phyloP scores from a whole-genome alignment of 345 rosid species.

The Lepidium didymum region DNA sequence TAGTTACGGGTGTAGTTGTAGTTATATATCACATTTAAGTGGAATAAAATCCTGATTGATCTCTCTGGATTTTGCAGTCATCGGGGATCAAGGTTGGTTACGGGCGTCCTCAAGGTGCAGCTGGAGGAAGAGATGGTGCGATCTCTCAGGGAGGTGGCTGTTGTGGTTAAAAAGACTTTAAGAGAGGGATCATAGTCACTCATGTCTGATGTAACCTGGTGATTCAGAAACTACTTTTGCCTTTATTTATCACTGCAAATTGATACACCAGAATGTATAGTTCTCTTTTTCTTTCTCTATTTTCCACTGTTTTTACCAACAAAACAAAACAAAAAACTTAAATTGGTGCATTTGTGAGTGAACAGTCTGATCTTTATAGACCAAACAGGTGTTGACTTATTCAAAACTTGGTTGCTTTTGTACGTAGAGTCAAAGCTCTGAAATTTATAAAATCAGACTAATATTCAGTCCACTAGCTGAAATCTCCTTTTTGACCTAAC shows the following conservation, averaged over 20 bases:
- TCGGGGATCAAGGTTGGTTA: conserved; percentile 90
- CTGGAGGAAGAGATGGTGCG: conserved; percentile 71
- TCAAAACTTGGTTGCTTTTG: background rate
- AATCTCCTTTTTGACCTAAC: conserved; percentile 14
- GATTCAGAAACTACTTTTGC: conserved; percentile 21
- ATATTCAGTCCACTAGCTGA: background rate
- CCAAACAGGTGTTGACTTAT: conserved; percentile 19
- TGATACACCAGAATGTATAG: conserved; percentile 30
- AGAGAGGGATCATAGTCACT: background rate
- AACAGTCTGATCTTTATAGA: conserved; percentile 18
- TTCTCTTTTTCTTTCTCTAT: background rate
- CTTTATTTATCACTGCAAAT: conserved; percentile 23
- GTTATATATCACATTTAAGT: background rate
- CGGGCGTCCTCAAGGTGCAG: conserved; percentile 66
- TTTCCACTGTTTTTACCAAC: background rate
- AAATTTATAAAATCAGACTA: background rate
- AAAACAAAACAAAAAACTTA: background rate
- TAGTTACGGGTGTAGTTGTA: background rate
- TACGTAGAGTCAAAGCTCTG: background rate
- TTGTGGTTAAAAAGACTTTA: conserved; percentile 35
- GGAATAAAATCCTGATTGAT: too few species aligned
- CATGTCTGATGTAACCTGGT: conserved; percentile 23
- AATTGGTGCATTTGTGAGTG: conserved; percentile 17
- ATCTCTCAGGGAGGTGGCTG: conserved; percentile 75
- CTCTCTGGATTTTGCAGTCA: conserved; percentile 44